phyloP scores from a whole-genome alignment of 306 rosid genomes.

The Cotoneaster glaucophyllus region DNA sequence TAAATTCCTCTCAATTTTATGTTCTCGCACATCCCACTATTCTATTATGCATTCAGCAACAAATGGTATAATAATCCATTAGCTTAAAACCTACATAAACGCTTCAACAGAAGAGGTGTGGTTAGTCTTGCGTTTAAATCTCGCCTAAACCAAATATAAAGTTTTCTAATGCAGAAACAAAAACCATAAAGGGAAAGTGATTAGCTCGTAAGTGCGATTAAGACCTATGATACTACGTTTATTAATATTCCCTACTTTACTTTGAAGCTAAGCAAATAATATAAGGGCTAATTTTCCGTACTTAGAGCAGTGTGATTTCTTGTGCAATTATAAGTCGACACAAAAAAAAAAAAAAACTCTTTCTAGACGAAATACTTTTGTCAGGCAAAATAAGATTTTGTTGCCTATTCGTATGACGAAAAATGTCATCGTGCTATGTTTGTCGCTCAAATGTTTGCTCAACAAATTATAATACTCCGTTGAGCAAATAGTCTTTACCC shows the following conservation, averaged over 20 bases:
- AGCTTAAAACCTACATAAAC: not conserved
- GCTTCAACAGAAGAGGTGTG: not conserved
- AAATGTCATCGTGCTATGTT: too few relatives aligned
- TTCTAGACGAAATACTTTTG: too few relatives aligned
- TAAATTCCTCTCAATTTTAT: too few relatives aligned
- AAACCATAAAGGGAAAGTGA: not conserved
- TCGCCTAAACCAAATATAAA: not conserved
- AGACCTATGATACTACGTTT: not conserved
- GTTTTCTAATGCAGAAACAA: not conserved
- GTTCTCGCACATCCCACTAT: too few relatives aligned
- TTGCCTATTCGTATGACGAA: too few relatives aligned
- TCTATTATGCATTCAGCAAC: too few relatives aligned
- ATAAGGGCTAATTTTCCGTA: not conserved
- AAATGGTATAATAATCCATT: not conserved
- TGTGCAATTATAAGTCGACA: not conserved
- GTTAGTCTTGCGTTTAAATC: not conserved
- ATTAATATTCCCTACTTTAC: not conserved
- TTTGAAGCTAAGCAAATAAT: not conserved
- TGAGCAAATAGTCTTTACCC: too few relatives aligned
- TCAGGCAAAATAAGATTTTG: too few relatives aligned
- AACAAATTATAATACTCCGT: too few relatives aligned
- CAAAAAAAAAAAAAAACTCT: too few relatives aligned
- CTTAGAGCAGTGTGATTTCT: not conserved
- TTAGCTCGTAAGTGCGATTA: not conserved
- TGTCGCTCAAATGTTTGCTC: too few relatives aligned